Percentiles rank a stretch among this genome's conserved stretches.
These are phyloP conservation scores for Smithsoniella earleae DNA, from an alignment of 163 green algal species.

Conservation along the genomic window DNA sequence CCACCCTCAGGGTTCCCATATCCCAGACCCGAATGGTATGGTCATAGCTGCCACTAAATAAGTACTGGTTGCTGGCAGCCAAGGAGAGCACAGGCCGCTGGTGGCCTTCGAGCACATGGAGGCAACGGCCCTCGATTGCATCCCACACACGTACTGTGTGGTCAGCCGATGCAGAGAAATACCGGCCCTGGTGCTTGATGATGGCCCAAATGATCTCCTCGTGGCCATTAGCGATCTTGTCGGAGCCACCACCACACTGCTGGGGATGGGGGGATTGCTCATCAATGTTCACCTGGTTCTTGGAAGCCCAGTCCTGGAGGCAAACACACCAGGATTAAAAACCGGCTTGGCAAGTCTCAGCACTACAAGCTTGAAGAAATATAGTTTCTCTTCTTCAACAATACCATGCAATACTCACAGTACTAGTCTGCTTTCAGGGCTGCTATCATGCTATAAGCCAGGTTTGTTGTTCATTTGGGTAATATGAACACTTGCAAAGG, in stretches of 20 bases:
- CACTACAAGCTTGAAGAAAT: too few species aligned
- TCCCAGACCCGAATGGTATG: constrained; percentile 86
- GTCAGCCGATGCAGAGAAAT: constrained; percentile 85
- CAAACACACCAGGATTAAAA: too few species aligned
- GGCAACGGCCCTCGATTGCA: constrained; percentile 58
- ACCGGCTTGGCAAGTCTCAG: too few species aligned
- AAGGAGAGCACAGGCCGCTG: constrained; percentile 82
- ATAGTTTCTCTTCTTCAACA: too few species aligned
- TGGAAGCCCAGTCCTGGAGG: constrained; percentile 40
- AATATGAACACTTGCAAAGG: too few species aligned
- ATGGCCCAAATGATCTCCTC: constrained; percentile 94
- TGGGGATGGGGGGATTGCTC: constrained; percentile 44
- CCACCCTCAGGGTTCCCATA: constrained; percentile 54
- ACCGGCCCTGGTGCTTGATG: constrained; percentile 54
- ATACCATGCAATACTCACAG: too few species aligned
- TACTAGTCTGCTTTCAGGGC: too few species aligned
- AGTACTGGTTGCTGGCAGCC: constrained; percentile 49
- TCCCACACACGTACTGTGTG: constrained; percentile 91
- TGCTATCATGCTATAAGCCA: too few species aligned
- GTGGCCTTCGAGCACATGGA: constrained; percentile 83
- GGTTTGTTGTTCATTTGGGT: too few species aligned
- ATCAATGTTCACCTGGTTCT: constrained; percentile 37
- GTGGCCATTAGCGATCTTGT: constrained; percentile 72
- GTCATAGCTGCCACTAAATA: constrained; percentile 89
- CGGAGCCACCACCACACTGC: too few species aligned